Evolutionary conservation across 306 rosid species (phyloP).

Genomic region (Glycine latifolia): DNA sequence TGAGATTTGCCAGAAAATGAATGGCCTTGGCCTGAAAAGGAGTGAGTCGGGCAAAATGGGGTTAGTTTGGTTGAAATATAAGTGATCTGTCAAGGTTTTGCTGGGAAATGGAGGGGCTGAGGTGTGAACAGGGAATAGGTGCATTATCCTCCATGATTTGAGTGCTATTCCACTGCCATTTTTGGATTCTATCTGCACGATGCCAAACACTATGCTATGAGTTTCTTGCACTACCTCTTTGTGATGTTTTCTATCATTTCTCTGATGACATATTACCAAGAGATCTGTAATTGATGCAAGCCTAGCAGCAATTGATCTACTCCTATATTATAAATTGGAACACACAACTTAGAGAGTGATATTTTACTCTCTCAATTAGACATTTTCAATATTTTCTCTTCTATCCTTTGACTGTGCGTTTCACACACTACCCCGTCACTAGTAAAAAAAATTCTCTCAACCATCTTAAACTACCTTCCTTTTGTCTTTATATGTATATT

Average conservation of each 20-base stretch:
- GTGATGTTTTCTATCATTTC: background rate
- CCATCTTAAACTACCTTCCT: no score
- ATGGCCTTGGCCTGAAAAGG: background rate
- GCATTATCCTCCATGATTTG: background rate
- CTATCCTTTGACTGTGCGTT: no score
- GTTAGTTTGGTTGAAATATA: background rate
- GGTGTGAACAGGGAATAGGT: background rate
- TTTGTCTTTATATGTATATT: no score
- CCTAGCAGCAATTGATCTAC: background rate
- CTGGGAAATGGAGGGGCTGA: background rate
- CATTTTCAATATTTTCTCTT: no score
- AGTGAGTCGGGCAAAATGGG: background rate
- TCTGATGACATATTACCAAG: background rate
- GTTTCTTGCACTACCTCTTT: background rate
- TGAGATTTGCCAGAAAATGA: background rate
- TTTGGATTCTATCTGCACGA: background rate
- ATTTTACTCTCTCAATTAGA: no score
- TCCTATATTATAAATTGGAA: no score
- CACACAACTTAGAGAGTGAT: no score
- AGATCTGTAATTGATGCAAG: constrained; percentile 8
- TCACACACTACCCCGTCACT: no score
- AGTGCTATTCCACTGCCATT: background rate
- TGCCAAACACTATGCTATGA: background rate
- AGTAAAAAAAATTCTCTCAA: no score
- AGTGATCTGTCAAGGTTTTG: background rate